Evolutionary conservation across 306 rosid species (phyloP).

Genomic region (Glycine soja): DNA sequence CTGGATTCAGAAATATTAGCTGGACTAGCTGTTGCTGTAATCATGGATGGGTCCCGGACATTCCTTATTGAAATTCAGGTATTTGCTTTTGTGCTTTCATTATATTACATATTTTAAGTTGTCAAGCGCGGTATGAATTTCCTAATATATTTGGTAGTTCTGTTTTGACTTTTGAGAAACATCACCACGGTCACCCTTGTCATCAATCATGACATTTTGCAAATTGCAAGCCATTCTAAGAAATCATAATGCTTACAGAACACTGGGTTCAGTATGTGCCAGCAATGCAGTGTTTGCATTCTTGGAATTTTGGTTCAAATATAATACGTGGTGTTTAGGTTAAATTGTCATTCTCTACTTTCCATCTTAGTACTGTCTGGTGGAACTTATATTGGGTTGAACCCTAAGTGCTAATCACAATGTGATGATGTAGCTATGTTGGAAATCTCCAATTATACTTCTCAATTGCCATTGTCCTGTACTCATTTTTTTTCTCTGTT

Average conservation of each 20-base stretch:
- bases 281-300: background rate
- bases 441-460: constrained; percentile 15
- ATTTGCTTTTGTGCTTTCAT: constrained; percentile 12
- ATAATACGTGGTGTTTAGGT: background rate
- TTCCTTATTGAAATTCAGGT: constrained; percentile 97
- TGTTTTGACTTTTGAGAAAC: constrained; percentile 16
- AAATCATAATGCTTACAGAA: constrained; percentile 24
- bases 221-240: constrained; percentile 12
- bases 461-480: constrained; percentile 10
- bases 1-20: constrained; percentile 77
- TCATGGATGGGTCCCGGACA: constrained; percentile 92
- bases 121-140: background rate
- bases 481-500: background rate
- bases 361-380: background rate
- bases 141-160: background rate
- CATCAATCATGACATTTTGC: constrained; percentile 23
- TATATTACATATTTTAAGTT: background rate
- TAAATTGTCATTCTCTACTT: background rate
- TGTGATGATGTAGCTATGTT: background rate
- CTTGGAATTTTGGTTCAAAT: constrained; percentile 21
- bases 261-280: constrained; percentile 9
- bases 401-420: background rate
- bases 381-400: background rate
- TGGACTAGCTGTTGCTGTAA: constrained; percentile 89
- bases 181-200: constrained; percentile 1